Evolutionary conservation across 2,329 filamentous ascomycete genomes (phyloP).

Genomic region (Coleophoma crateriformis): DNA sequence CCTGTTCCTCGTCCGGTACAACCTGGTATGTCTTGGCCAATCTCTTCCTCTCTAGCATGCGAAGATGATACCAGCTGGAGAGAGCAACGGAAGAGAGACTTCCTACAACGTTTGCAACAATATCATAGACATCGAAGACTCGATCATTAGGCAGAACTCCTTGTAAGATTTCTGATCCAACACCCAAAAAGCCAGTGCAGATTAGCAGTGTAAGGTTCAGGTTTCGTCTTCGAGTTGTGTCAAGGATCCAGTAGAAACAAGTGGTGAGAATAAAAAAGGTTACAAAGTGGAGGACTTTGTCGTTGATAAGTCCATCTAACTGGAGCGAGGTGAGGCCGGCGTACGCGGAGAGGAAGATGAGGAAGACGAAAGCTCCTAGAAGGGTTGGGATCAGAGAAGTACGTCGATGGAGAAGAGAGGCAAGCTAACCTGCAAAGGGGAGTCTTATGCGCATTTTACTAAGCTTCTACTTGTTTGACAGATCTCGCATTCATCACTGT

Average conservation of each 20-base stretch:
- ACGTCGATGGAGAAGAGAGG: too few relatives aligned
- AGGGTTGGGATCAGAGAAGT: too few relatives aligned
- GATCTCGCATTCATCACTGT: neutral
- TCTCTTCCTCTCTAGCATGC: constrained; percentile 87
- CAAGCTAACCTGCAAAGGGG: constrained; percentile 72
- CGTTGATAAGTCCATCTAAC: constrained; percentile 59
- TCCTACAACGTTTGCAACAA: constrained; percentile 81
- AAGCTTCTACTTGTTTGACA: neutral
- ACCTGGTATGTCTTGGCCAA: constrained; percentile 66
- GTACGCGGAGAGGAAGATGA: constrained; percentile 73
- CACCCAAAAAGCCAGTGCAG: constrained; percentile 66
- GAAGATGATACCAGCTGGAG: constrained; percentile 88
- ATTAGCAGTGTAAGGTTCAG: constrained; percentile 77
- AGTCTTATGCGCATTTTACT: constrained; percentile 73
- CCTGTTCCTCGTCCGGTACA: constrained; percentile 58
- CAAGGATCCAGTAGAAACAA: constrained; percentile 94
- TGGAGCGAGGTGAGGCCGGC: constrained; percentile 67
- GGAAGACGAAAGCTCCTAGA: constrained; percentile 60
- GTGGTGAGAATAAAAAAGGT: constrained; percentile 88
- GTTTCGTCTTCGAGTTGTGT: constrained; percentile 79
- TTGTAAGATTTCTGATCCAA: constrained; percentile 74
- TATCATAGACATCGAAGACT: constrained; percentile 72
- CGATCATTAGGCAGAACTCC: constrained; percentile 69
- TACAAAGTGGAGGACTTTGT: constrained; percentile 82
- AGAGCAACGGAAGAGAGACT: constrained; percentile 66